These are phyloP conservation scores for Salix koriyanagi DNA, from an alignment of 345 rosid genomes.

Conservation along the genomic window DNA sequence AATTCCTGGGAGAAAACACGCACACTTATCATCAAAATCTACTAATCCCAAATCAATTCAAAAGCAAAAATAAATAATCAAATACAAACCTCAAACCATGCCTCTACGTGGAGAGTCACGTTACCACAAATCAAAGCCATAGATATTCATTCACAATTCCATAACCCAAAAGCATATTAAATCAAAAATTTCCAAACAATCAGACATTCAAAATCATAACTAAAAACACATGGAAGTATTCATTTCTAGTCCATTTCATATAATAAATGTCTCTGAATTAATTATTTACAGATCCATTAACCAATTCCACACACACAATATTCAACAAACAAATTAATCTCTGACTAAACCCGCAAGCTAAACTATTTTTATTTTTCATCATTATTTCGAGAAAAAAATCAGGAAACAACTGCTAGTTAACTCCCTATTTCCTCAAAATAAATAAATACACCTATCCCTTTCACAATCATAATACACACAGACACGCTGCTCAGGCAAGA, in stretches of 20 bases:
- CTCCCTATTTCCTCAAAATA: too few relatives aligned
- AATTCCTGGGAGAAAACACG: constrained; percentile 7
- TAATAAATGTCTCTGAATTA: not conserved
- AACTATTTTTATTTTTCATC: not conserved
- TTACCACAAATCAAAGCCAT: not conserved
- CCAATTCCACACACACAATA: not conserved
- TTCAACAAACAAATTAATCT: not conserved
- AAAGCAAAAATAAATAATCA: not conserved
- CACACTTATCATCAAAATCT: not conserved
- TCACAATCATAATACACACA: too few relatives aligned
- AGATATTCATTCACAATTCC: not conserved
- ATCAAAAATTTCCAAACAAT: not conserved
- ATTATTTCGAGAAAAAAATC: not conserved
- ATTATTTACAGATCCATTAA: not conserved
- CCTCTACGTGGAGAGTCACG: not conserved
- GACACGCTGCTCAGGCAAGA: not conserved
- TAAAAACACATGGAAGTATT: not conserved
- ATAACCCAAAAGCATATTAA: not conserved
- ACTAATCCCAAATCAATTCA: not conserved
- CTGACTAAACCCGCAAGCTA: not conserved
- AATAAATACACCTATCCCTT: too few relatives aligned
- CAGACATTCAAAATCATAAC: not conserved
- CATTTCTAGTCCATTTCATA: not conserved
- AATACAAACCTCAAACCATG: constrained; percentile 5
- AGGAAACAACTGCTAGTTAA: not conserved